Evolutionary conservation across 2,329 filamentous ascomycete genomes (phyloP).

Genomic region (Nemania sp.): DNA sequence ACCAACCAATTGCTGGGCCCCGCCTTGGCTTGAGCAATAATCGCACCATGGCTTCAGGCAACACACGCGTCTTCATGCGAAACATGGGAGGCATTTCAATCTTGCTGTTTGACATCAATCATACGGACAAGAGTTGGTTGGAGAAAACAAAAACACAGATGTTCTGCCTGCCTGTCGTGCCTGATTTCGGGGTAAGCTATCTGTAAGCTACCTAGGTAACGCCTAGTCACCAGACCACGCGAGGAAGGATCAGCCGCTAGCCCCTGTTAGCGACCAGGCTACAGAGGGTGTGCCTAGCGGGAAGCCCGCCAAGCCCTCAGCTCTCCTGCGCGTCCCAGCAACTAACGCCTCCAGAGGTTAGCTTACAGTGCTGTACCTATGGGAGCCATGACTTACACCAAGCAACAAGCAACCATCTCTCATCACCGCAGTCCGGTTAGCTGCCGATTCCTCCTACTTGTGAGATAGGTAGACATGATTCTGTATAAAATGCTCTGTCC

Average conservation of each 20-base stretch:
- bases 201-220: too few species aligned
- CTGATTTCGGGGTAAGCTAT: conserved; percentile 3
- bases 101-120: not conserved
- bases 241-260: not conserved
- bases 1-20: not conserved
- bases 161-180: conserved; percentile 37
- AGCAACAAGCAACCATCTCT: not conserved
- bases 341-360: not conserved
- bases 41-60: conserved; percentile 20
- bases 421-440: not conserved
- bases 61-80: not conserved
- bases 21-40: not conserved
- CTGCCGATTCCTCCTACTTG: not conserved
- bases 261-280: conserved; percentile 34
- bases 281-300: conserved; percentile 28
- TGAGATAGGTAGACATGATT: not conserved
- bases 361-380: not conserved
- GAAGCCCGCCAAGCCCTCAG: conserved; percentile 14
- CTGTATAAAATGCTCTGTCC: conserved; percentile 21
- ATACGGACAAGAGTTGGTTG: not conserved
- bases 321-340: not conserved
- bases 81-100: not conserved
- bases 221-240: conserved; percentile 34
- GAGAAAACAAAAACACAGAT: conserved; percentile 24
- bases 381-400: conserved; percentile 6